Percentiles rank a stretch among this genome's conserved stretches.
Evolutionary conservation across 345 rosid genomes (phyloP).

Genomic region (Pelargonium nanum): DNA sequence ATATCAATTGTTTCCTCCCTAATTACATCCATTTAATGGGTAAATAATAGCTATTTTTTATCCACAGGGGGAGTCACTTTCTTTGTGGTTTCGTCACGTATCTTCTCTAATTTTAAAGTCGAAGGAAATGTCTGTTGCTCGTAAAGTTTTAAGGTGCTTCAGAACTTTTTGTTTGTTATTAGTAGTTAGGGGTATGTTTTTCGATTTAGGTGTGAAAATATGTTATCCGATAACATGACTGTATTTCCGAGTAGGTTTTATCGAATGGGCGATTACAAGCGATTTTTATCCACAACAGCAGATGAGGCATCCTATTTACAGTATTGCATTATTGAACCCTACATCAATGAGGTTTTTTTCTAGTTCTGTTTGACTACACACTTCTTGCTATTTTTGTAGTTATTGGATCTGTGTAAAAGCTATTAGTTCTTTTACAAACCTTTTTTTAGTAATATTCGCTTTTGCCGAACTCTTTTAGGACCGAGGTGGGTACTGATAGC

Average conservation of each 20-base stretch:
- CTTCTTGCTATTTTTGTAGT: neutral
- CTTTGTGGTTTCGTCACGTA: conserved; percentile 66
- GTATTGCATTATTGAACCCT: conserved; percentile 58
- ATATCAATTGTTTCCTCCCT: conserved; percentile 3
- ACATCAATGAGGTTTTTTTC: conserved; percentile 44
- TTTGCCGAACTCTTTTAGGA: too few relatives aligned
- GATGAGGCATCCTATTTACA: conserved; percentile 75
- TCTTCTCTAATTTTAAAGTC: conserved; percentile 46
- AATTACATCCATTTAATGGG: conserved; percentile 3
- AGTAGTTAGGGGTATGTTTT: neutral
- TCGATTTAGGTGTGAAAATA: neutral
- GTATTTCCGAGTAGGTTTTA: conserved; percentile 12
- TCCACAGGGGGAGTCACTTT: conserved; percentile 80
- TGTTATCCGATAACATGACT: neutral
- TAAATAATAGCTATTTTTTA: conserved; percentile 11
- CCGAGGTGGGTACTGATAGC: too few relatives aligned
- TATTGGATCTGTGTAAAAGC: neutral
- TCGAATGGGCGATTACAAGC: conserved; percentile 54
- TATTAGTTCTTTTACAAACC: neutral
- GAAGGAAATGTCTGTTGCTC: conserved; percentile 65
- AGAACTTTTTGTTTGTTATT: neutral
- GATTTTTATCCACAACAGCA: conserved; percentile 41
- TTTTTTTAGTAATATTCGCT: neutral
- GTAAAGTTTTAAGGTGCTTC: conserved; percentile 45
- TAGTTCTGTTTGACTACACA: neutral